Evolutionary conservation across 805 yeast genomes (phyloP), one percentile per base, ranked within the genome.

Genomic region (Suhomyces prunicola): DNA sequence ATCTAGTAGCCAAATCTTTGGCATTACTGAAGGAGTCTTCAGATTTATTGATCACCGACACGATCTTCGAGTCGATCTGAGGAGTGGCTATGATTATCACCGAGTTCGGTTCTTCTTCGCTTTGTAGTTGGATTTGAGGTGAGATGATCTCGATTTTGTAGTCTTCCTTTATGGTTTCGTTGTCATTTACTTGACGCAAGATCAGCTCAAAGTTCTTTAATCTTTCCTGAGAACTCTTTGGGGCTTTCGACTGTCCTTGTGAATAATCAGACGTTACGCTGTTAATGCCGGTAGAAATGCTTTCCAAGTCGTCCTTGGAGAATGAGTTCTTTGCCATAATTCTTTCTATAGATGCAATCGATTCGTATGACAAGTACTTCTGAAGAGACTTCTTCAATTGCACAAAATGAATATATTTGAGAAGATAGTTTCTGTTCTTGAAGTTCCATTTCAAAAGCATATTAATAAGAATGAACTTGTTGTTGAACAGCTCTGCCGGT

Each of bases 21-120:
- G 61, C 71, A 70, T 51, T 77, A 8, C 60, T 52, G 6, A 61
- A 55, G 74, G 69, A 68, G 26, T 71, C 57, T 24, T 59, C 60
- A 12, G 67, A 57, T 47, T 68, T 72, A 36, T 82, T 82, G 54
- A 78, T 78, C 44, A 91, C 82, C 2, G 88, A 78, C n/a, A 90
- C 69, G 8, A 88, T 81, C 55, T 87, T 84, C 26, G 86, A 65
- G 59, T 87, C 87, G 50, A 92, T 83, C 42, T 73, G 76, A 9
- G 93, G 94, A 0, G 96, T 82, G 2, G 88, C 80, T n/a, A 92
- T 75, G 33, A 91, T 66, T 10, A 90, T 76, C 49, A 88, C 82
- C 2, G 87, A 73, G 44, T 82, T 83, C 2, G 73, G 69, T 17
- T 58, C 57, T 27, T 71, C 77, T 9, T 70, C 69, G 45, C 76